These are phyloP conservation scores for Rhodotorula babjevae DNA, from an alignment of 768 basidiomycete species.

Conservation along the genomic window DNA sequence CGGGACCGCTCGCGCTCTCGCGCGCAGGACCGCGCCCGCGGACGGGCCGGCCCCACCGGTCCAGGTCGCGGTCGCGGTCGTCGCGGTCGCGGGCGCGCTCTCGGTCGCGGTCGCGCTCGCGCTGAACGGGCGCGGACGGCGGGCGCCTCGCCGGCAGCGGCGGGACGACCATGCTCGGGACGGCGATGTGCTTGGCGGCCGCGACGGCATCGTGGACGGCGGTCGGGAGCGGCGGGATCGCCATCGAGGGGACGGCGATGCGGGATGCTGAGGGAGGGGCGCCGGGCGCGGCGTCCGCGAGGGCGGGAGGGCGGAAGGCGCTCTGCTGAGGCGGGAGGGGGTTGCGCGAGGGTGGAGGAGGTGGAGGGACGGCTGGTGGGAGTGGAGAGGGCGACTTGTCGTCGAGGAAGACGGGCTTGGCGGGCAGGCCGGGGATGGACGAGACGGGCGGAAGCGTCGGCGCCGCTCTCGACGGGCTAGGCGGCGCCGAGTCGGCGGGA, in stretches of 20 bases:
- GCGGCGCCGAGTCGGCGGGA: not conserved
- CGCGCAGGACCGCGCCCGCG: not conserved
- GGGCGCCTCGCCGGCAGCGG: not conserved
- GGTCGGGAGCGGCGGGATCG: slow-evolving; percentile 10
- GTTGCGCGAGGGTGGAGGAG: slow-evolving; percentile 46
- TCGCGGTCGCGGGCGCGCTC: not conserved
- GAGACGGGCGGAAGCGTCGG: not conserved
- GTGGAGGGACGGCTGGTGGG: slow-evolving; percentile 37
- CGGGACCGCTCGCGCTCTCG: no score
- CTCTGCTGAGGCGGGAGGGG: slow-evolving; percentile 47
- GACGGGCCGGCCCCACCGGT: not conserved
- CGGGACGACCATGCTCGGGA: slow-evolving; percentile 6
- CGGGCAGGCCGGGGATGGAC: slow-evolving; percentile 11
- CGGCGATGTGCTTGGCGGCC: slow-evolving; percentile 8
- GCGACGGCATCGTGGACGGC: no score
- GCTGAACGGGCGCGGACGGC: not conserved
- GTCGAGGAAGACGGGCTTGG: slow-evolving; percentile 11
- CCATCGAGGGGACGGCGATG: not conserved
- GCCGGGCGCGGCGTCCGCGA: not conserved
- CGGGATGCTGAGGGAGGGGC: not conserved
- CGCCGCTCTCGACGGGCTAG: not conserved
- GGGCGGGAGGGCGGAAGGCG: not conserved
- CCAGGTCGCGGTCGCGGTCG: not conserved
- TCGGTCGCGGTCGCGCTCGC: not conserved
- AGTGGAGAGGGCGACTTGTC: slow-evolving; percentile 13